Percentiles rank a stretch among this genome's conserved stretches.
Conservation (phyloP, 805 yeast species). For the Priceomyces castillae region DNA sequence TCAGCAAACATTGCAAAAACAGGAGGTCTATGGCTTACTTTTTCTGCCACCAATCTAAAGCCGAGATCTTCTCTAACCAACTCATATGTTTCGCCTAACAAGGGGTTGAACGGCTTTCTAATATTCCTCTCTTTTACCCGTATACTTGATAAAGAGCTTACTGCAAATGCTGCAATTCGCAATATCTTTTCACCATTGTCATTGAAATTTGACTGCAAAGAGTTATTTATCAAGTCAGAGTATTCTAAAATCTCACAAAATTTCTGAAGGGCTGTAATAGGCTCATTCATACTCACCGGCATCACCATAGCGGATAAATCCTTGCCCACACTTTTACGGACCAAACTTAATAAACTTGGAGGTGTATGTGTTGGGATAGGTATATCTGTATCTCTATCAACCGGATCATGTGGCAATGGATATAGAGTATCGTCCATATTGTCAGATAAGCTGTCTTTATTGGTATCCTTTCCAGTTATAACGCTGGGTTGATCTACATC, state of each 20-base stretch:
- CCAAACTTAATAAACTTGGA: slow-evolving; percentile 74
- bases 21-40: slow-evolving; percentile 84
- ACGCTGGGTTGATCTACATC: slow-evolving; percentile 4
- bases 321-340: slow-evolving; percentile 90
- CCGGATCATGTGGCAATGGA: slow-evolving; percentile 58
- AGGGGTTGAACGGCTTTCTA: slow-evolving; percentile 93
- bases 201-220: slow-evolving; percentile 44
- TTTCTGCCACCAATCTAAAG: slow-evolving; percentile 73
- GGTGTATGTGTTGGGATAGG: slow-evolving; percentile 63
- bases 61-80: slow-evolving; percentile 81
- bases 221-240: slow-evolving; percentile 60
- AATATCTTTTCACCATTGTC: slow-evolving; percentile 57
- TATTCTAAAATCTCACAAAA: slow-evolving; percentile 81
- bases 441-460: slow-evolving; percentile 3
- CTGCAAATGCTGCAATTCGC: slow-evolving; percentile 78
- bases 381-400: slow-evolving; percentile 58
- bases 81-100: slow-evolving; percentile 91
- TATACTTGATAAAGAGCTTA: slow-evolving; percentile 65
- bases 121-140: slow-evolving; percentile 71
- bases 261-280: slow-evolving; percentile 76
- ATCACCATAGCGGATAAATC: slow-evolving; percentile 81
- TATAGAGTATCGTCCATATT: slow-evolving; percentile 44
- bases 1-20: slow-evolving; percentile 82
- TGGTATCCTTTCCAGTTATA: slow-evolving; percentile 1
- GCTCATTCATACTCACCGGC: slow-evolving; percentile 95